Percentiles rank a stretch among this genome's conserved stretches.
These are phyloP conservation scores for Fusarium bulbicola DNA, from an alignment of 2,329 filamentous ascomycete genomes.

Conservation along the genomic window DNA sequence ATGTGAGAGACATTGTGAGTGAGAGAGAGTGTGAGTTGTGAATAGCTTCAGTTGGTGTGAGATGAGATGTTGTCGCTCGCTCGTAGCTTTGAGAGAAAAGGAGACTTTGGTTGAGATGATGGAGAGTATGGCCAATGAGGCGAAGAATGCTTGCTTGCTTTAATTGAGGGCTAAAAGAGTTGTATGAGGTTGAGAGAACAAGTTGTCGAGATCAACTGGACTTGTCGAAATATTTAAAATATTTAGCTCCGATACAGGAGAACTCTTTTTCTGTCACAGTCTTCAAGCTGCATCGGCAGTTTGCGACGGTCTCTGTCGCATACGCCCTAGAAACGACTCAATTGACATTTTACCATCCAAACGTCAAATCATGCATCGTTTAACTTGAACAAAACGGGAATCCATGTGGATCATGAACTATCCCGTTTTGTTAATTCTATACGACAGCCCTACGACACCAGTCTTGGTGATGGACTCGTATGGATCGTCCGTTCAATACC, in stretches of 20 bases:
- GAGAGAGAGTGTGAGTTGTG: background rate
- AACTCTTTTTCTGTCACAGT: background rate
- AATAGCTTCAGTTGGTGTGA: background rate
- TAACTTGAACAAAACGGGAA: background rate
- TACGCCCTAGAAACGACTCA: conserved; percentile 10
- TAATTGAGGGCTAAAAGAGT: background rate
- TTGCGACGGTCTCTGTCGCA: background rate
- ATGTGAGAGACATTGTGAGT: conserved; percentile 27
- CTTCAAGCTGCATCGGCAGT: background rate
- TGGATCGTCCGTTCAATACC: background rate
- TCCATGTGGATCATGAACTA: background rate
- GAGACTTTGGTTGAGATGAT: background rate
- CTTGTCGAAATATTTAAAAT: background rate
- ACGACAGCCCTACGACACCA: background rate
- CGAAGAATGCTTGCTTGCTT: background rate
- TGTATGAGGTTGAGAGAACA: background rate
- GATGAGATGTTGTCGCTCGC: background rate
- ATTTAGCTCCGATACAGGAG: conserved; percentile 21
- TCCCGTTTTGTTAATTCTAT: conserved; percentile 15
- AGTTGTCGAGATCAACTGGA: background rate
- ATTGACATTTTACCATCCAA: conserved; percentile 5
- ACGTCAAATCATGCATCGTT: background rate
- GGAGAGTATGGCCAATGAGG: background rate
- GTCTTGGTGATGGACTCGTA: background rate
- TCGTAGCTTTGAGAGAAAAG: background rate